Conservation (phyloP, 129 eudicot species). For the Chrysanthemum lavandulifolium region DNA sequence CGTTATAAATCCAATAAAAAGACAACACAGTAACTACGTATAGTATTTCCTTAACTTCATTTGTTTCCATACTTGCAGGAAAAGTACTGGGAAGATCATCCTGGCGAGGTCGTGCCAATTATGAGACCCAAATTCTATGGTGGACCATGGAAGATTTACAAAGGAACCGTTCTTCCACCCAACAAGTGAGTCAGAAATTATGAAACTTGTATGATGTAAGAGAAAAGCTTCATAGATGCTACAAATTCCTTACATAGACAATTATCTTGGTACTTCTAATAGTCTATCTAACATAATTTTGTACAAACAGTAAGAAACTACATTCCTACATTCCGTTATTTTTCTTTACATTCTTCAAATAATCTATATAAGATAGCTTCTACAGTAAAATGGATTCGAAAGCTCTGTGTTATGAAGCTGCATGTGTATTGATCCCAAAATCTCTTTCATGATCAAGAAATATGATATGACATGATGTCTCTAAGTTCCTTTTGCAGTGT, state of each 20-base stretch:
- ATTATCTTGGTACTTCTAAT: constrained; percentile 18
- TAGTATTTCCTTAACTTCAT: not conserved
- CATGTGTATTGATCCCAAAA: not conserved
- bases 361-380: constrained; percentile 10
- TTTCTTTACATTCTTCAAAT: constrained; percentile 6
- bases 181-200: constrained; percentile 15
- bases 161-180: constrained; percentile 70
- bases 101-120: constrained; percentile 76
- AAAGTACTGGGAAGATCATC: constrained; percentile 92
- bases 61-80: constrained; percentile 43
- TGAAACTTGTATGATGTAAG: constrained; percentile 15
- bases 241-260: constrained; percentile 29
- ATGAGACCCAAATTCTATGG: constrained; percentile 86
- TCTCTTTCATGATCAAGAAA: constrained; percentile 18
- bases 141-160: constrained; percentile 83
- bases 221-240: constrained; percentile 15
- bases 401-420: constrained; percentile 12
- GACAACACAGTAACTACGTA: not conserved
- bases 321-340: constrained; percentile 7
- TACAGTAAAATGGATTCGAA: constrained; percentile 18
- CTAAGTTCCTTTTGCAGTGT: constrained; percentile 1
- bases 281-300: constrained; percentile 21
- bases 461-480: not conserved
- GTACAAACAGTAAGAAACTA: constrained; percentile 20
- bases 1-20: not conserved